Evolutionary conservation across 495 filamentous ascomycete genomes (phyloP), one percentile per base, ranked within the genome.

Genomic region (Penicillium flavigenum): DNA sequence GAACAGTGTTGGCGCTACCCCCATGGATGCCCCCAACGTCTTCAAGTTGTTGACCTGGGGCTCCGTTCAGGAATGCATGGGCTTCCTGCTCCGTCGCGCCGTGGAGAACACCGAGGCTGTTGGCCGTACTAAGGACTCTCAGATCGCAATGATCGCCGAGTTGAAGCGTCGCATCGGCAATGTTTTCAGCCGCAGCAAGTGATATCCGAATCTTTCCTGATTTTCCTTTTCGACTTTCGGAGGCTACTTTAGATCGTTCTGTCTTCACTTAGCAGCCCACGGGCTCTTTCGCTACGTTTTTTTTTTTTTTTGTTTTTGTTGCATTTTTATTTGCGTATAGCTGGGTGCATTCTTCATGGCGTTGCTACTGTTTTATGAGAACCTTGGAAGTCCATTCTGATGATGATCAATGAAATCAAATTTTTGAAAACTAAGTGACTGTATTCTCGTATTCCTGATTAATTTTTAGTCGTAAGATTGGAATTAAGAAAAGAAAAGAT

Each of bases 21-120:
- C 68, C 3, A 39, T 67, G 20, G 78, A 86, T 26, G 70, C 77
- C 10, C 82, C 84, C 0, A 80, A 83, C 60, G 88, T 87, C 17
- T 95, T 87, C 74, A 98, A 98, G 76, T 92, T 95, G 60, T 74
- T 92, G 56, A 89, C 92, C 31, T 98, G 93, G 93, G 93, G 93
- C 6, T 88, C 86, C 2, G 91, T 91, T 27, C 83, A 86, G 42
- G 91, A 98, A 74, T 98, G 93, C 74, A 86, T 97, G 85, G 93
- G 92, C 62, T 98, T 95, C 70, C 69, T 98, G 32, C 74, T 96
- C 14, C 76, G 93, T 42, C 77, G 93, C 42, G 93, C 92, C 32
- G 78, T 94, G 47, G 93, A 98, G 81, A 98, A 98, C 72, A 86
- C 83, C 63, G 92, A 96, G 67, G 91, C 94, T 17, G 88, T 93